Conservation (phyloP, 129 eudicot genomes). For the Tagetes erecta region DNA sequence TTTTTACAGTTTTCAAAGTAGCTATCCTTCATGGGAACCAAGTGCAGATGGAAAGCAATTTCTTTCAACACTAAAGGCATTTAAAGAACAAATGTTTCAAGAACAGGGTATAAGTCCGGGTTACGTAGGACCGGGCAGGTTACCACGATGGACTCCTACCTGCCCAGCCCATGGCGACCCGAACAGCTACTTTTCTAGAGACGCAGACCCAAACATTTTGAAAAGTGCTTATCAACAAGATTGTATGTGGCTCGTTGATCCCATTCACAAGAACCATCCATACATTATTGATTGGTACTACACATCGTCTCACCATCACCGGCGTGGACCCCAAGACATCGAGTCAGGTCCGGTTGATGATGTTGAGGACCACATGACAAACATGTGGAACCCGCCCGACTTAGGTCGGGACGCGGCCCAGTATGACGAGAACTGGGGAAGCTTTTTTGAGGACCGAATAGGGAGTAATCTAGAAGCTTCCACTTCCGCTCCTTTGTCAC, state of each 20-base stretch:
- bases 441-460: constrained; percentile 46
- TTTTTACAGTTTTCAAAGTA: constrained; percentile 72
- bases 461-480: constrained; percentile 61
- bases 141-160: constrained; percentile 42
- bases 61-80: constrained; percentile 54
- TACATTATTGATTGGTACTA: constrained; percentile 90
- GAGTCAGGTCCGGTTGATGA: constrained; percentile 32
- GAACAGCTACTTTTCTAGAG: constrained; percentile 50
- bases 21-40: constrained; percentile 92
- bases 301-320: constrained; percentile 46
- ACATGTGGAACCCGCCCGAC: constrained; percentile 52
- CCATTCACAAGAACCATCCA: constrained; percentile 63
- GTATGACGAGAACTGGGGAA: constrained; percentile 62
- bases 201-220: constrained; percentile 34
- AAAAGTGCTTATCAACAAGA: constrained; percentile 47
- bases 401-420: constrained; percentile 30
- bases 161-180: constrained; percentile 40
- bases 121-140: constrained; percentile 38
- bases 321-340: constrained; percentile 27
- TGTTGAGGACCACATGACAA: constrained; percentile 30
- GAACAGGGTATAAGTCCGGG: constrained; percentile 45
- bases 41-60: constrained; percentile 66
- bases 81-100: constrained; percentile 69
- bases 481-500: constrained; percentile 65
- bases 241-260: constrained; percentile 68